A percentile compares a stretch with the other conserved stretches of the same genome.
phyloP scores from a whole-genome alignment of 1,139 yeast species.

The Cylindricascospora bacillispora region DNA sequence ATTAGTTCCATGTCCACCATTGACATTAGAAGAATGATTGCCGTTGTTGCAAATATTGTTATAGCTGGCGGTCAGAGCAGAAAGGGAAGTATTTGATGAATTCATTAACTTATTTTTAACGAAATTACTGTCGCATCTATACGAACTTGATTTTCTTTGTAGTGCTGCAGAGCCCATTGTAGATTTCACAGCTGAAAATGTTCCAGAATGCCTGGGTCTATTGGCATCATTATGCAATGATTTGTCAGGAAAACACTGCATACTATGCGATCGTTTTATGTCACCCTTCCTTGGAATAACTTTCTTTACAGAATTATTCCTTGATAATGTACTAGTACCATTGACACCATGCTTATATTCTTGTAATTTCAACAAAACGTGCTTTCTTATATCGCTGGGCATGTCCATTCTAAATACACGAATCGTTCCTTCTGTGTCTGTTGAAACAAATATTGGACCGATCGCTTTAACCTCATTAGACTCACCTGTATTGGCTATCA shows the following conservation, averaged over 20 bases:
- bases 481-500: slow-evolving; percentile 3
- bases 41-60: no score
- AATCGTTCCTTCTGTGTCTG: slow-evolving; percentile 63
- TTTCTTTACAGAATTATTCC: neutral
- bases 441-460: slow-evolving; percentile 45
- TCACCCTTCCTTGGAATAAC: slow-evolving; percentile 2
- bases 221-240: neutral
- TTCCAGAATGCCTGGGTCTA: neutral
- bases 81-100: neutral
- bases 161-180: neutral
- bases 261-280: neutral
- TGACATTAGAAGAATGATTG: no score
- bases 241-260: neutral
- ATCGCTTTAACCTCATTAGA: slow-evolving; percentile 20
- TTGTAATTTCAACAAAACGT: slow-evolving; percentile 16
- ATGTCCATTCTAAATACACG: slow-evolving; percentile 73
- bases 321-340: neutral
- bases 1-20: no score
- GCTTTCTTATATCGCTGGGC: slow-evolving; percentile 34
- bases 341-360: slow-evolving; percentile 5
- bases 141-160: neutral
- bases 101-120: neutral
- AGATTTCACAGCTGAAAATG: neutral
- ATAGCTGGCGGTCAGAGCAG: neutral
- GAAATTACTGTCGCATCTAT: neutral